A percentile compares a stretch with the other conserved stretches of the same genome.
Evolutionary conservation across 202 grass and related monocot species (phyloP).

Genomic region (Setaria viridis): DNA sequence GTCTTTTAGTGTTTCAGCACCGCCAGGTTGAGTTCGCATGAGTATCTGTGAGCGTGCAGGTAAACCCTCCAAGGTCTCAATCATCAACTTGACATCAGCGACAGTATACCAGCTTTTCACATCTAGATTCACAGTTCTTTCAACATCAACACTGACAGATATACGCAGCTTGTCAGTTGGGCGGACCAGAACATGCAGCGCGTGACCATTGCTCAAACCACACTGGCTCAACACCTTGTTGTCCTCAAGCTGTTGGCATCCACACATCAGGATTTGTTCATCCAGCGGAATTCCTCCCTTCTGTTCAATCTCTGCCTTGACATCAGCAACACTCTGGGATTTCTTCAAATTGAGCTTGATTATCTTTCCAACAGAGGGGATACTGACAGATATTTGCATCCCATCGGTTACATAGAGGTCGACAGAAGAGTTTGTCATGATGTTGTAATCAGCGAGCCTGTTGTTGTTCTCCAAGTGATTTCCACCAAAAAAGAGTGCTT

Average conservation of each 20-base stretch:
- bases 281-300: conserved; percentile 51
- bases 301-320: conserved; percentile 56
- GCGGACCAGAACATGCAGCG: conserved; percentile 54
- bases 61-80: conserved; percentile 49
- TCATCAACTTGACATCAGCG: conserved; percentile 67
- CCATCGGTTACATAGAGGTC: conserved; percentile 62
- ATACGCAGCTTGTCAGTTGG: conserved; percentile 50
- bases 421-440: conserved; percentile 57
- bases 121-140: conserved; percentile 48
- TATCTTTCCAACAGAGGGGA: conserved; percentile 47
- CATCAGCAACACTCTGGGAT: conserved; percentile 49
- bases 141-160: conserved; percentile 39
- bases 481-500: conserved; percentile 63
- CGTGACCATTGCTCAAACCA: conserved; percentile 45
- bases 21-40: conserved; percentile 22
- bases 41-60: conserved; percentile 36
- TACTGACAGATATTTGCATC: conserved; percentile 57
- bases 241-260: conserved; percentile 54
- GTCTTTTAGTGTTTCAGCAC: conserved; percentile 31
- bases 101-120: conserved; percentile 69
- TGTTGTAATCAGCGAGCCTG: conserved; percentile 57
- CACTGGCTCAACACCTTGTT: conserved; percentile 48
- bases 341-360: conserved; percentile 62
- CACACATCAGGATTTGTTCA: conserved; percentile 56
- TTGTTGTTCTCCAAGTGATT: conserved; percentile 46